Percentiles rank a stretch among this genome's conserved stretches.
phyloP scores from a whole-genome alignment of 176 grass and related monocot genomes.

The Oryza officinalis region DNA sequence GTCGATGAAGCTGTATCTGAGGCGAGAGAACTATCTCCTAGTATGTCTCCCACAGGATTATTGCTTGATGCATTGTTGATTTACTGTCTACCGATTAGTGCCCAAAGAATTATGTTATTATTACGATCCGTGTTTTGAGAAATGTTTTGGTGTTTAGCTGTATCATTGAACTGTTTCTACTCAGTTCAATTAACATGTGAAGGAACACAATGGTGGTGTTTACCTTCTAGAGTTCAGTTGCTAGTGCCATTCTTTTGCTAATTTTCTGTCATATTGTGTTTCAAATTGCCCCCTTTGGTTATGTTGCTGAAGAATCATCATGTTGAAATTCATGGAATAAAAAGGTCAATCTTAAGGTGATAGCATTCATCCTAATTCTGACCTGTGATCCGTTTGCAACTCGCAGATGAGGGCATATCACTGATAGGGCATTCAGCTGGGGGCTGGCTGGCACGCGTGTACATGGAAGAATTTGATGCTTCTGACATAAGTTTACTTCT shows the following conservation, averaged over 20 bases:
- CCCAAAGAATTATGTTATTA: no score
- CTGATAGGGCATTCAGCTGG: slow-evolving; percentile 94
- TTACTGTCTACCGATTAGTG: not conserved
- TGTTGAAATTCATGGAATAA: not conserved
- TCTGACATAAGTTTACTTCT: slow-evolving; percentile 73
- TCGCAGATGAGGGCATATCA: slow-evolving; percentile 65
- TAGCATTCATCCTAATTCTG: not conserved
- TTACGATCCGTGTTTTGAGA: no score
- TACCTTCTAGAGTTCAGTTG: not conserved
- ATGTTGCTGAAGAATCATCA: not conserved
- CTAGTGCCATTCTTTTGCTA: not conserved
- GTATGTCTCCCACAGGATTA: not conserved
- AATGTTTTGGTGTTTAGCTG: not conserved
- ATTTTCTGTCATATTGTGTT: not conserved
- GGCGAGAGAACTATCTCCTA: slow-evolving; percentile 52
- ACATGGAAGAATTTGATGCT: slow-evolving; percentile 70
- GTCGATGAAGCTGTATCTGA: slow-evolving; percentile 69
- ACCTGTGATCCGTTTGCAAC: not conserved
- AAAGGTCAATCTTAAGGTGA: not conserved
- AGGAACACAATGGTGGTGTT: not conserved
- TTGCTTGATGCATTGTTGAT: not conserved
- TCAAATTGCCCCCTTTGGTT: not conserved
- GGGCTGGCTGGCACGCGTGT: slow-evolving; percentile 81
- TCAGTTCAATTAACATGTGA: not conserved
- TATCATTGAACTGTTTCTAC: not conserved